Conservation (phyloP, 2,329 filamentous ascomycete species). For the Alternaria solani region DNA sequence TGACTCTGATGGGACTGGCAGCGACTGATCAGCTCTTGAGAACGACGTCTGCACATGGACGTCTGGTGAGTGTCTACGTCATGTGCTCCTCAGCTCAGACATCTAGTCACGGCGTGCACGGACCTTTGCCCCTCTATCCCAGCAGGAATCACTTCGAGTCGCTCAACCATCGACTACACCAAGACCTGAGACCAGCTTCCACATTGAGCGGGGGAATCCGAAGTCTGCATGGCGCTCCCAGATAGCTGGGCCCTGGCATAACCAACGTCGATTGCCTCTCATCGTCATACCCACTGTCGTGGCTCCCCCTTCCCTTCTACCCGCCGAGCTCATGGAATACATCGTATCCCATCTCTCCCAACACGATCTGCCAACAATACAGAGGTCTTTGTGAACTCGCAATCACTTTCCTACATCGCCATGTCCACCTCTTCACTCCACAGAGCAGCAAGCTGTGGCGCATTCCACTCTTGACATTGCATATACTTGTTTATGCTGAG, state of each 20-base stretch:
- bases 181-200: neutral
- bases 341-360: constrained; percentile 30
- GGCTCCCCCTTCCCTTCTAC: constrained; percentile 30
- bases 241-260: no score
- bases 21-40: neutral
- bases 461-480: no score
- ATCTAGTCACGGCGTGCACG: constrained; percentile 2
- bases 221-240: rapidly evolving
- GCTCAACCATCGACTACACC: neutral
- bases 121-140: constrained; percentile 1
- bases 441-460: no score
- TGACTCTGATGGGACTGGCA: no score
- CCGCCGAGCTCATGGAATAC: constrained; percentile 36
- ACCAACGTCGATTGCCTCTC: neutral
- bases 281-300: constrained; percentile 12
- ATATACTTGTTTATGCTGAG: no score
- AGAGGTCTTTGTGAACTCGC: constrained; percentile 22
- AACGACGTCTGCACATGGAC: neutral
- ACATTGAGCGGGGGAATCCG: neutral
- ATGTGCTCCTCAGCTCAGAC: neutral
- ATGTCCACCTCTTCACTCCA: constrained; percentile 33
- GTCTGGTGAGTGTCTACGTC: neutral
- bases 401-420: constrained; percentile 31
- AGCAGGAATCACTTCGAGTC: constrained; percentile 2
- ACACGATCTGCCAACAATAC: constrained; percentile 26